Evolutionary conservation across 768 basidiomycete genomes (phyloP).

Genomic region (Suillus tomentosus): DNA sequence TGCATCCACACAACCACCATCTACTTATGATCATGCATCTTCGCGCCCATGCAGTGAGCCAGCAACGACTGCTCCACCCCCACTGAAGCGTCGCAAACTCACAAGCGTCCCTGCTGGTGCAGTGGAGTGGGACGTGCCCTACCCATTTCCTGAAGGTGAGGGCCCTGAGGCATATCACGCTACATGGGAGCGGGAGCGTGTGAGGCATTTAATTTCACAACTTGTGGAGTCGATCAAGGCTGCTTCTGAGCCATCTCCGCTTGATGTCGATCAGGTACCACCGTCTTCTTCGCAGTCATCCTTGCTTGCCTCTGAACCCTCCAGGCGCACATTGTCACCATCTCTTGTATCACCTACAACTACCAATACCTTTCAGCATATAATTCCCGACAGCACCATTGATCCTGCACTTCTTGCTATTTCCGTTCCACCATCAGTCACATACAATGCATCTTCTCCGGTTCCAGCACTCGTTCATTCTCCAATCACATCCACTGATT

Average conservation of each 20-base stretch:
- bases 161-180: slow-evolving; percentile 65
- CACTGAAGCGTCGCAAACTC: slow-evolving; percentile 63
- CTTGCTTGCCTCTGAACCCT: not conserved
- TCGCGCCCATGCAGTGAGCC: not conserved
- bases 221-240: slow-evolving; percentile 59
- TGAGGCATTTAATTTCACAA: slow-evolving; percentile 62
- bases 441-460: not conserved
- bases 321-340: not conserved
- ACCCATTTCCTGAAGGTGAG: slow-evolving; percentile 71
- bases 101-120: slow-evolving; percentile 77
- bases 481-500: slow-evolving; percentile 10
- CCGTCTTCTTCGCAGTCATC: not conserved
- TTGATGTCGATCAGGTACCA: slow-evolving; percentile 1
- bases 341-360: not conserved
- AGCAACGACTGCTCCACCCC: slow-evolving; percentile 18
- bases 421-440: slow-evolving; percentile 19
- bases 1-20: slow-evolving; percentile 9
- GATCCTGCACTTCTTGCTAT: slow-evolving; percentile 37
- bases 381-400: slow-evolving; percentile 27
- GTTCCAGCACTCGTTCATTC: slow-evolving; percentile 6
- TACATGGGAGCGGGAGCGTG: slow-evolving; percentile 67
- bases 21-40: slow-evolving; percentile 9
- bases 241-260: slow-evolving; percentile 33
- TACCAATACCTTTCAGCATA: not conserved
- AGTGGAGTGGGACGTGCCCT: slow-evolving; percentile 81